Evolutionary conservation across 179 eudicot species (phyloP).

Genomic region (Corrigiola litoralis): DNA sequence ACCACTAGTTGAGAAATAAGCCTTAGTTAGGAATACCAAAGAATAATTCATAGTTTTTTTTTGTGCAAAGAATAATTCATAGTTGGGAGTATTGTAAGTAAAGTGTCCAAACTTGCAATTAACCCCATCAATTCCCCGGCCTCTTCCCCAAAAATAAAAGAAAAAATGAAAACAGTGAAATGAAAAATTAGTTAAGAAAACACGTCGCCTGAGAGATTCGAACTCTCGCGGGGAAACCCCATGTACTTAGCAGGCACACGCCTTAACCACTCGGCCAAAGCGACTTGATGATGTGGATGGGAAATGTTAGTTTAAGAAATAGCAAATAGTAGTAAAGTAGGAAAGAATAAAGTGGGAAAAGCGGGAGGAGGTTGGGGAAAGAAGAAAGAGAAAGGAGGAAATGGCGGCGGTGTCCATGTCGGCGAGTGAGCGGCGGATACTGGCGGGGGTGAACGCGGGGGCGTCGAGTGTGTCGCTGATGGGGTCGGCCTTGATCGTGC

Average conservation of each 20-base stretch:
- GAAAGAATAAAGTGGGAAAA: not conserved
- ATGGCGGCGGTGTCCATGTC: slow-evolving; percentile 42
- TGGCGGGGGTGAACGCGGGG: slow-evolving; percentile 61
- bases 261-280: slow-evolving; percentile 58
- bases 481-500: slow-evolving; percentile 79
- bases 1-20: no score
- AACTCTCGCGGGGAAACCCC: slow-evolving; percentile 54
- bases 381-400: not conserved
- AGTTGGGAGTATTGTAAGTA: no score
- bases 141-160: no score
- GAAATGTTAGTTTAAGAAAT: no score
- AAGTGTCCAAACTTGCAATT: no score
- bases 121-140: no score
- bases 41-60: no score
- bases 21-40: no score
- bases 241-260: slow-evolving; percentile 53
- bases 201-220: slow-evolving; percentile 52
- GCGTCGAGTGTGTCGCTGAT: slow-evolving; percentile 73
- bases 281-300: not conserved
- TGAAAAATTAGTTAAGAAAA: no score
- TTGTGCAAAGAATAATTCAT: no score
- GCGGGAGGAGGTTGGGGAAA: slow-evolving; percentile 19
- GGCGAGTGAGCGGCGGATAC: slow-evolving; percentile 44
- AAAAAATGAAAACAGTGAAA: no score
- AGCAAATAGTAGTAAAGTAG: not conserved